These are phyloP conservation scores for Lactarius evosmus DNA, from an alignment of 768 basidiomycete genomes.

Conservation along the genomic window DNA sequence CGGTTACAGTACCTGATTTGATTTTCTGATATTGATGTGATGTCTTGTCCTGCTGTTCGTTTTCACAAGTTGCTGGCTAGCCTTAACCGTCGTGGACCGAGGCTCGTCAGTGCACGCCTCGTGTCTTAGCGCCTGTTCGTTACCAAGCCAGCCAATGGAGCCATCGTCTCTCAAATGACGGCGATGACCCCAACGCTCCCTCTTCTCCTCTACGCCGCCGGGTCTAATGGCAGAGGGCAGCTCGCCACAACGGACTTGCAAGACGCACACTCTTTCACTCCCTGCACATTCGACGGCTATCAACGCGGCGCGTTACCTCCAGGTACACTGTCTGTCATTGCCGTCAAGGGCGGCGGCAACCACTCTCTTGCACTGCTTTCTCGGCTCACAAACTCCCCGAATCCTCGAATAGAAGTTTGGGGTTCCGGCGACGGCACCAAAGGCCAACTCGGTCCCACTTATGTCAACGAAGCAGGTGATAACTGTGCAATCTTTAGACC, in stretches of 20 bases:
- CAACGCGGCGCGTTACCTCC: conserved; percentile 32
- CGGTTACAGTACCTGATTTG: not conserved
- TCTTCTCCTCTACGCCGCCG: conserved; percentile 39
- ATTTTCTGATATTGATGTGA: no score
- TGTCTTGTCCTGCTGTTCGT: no score
- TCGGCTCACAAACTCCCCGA: conserved; percentile 27
- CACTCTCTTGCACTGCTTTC: conserved; percentile 69
- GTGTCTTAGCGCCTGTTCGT: not conserved
- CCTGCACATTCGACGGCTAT: conserved; percentile 36
- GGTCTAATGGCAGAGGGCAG: conserved; percentile 51
- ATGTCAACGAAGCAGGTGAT: conserved; percentile 28
- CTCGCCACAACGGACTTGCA: conserved; percentile 40
- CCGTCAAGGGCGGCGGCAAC: conserved; percentile 70
- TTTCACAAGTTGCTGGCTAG: no score
- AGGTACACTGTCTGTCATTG: conserved; percentile 36
- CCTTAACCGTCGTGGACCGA: no score
- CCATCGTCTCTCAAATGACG: not conserved
- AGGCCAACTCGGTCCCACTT: conserved; percentile 67
- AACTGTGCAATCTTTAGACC: conserved; percentile 44
- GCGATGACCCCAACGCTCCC: not conserved
- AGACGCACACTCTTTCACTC: conserved; percentile 42
- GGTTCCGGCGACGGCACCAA: conserved; percentile 67
- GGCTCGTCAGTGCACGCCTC: not conserved
- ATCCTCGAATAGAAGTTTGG: conserved; percentile 48
- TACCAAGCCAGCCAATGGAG: not conserved